phyloP scores from a whole-genome alignment of 2,329 filamentous ascomycete species.

The Epichloe brachyelytri region DNA sequence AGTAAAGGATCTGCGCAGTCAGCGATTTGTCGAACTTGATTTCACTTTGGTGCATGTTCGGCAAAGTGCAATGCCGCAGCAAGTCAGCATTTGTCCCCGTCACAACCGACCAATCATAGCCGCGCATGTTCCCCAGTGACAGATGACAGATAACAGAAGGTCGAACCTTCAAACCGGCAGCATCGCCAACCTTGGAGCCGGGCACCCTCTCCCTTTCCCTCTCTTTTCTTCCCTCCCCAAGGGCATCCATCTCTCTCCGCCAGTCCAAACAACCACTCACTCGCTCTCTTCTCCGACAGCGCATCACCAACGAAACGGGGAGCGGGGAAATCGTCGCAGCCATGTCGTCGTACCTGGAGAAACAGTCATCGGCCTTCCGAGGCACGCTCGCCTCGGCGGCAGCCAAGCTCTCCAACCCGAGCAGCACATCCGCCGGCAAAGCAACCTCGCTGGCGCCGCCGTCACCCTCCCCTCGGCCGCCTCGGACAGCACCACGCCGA shows the following conservation, averaged over 20 bases:
- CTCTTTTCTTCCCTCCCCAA: neutral
- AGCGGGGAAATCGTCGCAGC: constrained; percentile 9
- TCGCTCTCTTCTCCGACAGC: too few species aligned
- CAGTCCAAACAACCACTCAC: neutral
- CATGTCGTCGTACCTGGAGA: constrained; percentile 53
- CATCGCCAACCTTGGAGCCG: neutral
- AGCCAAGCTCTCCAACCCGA: constrained; percentile 44
- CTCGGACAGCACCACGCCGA: constrained; percentile 49
- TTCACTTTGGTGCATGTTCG: too few species aligned
- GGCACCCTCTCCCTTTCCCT: neutral
- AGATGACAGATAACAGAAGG: neutral
- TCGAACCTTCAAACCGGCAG: neutral
- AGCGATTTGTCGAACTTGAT: too few species aligned
- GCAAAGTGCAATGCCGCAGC: too few species aligned
- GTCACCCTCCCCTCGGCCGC: constrained; percentile 47
- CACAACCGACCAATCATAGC: neutral
- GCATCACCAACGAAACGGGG: too few species aligned
- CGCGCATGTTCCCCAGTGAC: neutral
- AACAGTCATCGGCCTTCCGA: constrained; percentile 50
- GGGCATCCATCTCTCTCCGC: neutral
- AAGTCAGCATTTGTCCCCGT: too few species aligned
- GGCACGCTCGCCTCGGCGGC: constrained; percentile 51
- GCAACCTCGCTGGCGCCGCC: constrained; percentile 36
- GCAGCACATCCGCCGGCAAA: constrained; percentile 29
- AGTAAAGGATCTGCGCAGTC: too few species aligned